phyloP scores from a whole-genome alignment of 495 filamentous ascomycete genomes.

The Hypoxylon crocopeplum region DNA sequence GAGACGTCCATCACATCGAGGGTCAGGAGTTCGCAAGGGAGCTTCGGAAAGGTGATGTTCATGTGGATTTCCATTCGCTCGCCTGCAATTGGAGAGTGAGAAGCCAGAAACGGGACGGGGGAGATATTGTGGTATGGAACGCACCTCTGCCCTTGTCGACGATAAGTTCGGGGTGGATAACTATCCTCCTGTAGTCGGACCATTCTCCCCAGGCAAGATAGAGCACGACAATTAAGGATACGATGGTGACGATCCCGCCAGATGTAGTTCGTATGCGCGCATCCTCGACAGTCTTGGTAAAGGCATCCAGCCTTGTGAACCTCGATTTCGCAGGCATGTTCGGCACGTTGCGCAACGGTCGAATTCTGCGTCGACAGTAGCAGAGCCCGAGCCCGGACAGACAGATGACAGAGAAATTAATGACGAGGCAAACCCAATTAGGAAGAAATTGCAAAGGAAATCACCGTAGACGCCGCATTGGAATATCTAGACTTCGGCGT shows the following conservation, averaged over 20 bases:
- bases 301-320: constrained; percentile 96
- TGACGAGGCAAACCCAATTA: constrained; percentile 10
- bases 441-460: constrained; percentile 21
- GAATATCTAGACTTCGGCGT: constrained; percentile 10
- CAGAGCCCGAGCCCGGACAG: neutral
- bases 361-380: constrained; percentile 21
- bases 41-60: constrained; percentile 93
- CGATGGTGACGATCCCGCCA: constrained; percentile 92
- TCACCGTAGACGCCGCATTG: constrained; percentile 37
- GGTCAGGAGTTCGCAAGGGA: constrained; percentile 94
- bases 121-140: constrained; percentile 32
- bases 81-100: constrained; percentile 55
- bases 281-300: constrained; percentile 98
- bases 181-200: constrained; percentile 86
- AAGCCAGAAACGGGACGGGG: constrained; percentile 20
- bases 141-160: constrained; percentile 95
- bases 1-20: constrained; percentile 99
- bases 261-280: constrained; percentile 96
- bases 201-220: constrained; percentile 95
- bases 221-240: constrained; percentile 83
- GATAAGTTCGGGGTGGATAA: constrained; percentile 88
- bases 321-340: constrained; percentile 74
- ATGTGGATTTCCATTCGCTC: constrained; percentile 99
- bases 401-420: constrained; percentile 5
- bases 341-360: constrained; percentile 27